Percentiles rank a stretch among this genome's conserved stretches.
Conservation (phyloP, 2,329 filamentous ascomycete species). For the Verruconis gallopava region DNA sequence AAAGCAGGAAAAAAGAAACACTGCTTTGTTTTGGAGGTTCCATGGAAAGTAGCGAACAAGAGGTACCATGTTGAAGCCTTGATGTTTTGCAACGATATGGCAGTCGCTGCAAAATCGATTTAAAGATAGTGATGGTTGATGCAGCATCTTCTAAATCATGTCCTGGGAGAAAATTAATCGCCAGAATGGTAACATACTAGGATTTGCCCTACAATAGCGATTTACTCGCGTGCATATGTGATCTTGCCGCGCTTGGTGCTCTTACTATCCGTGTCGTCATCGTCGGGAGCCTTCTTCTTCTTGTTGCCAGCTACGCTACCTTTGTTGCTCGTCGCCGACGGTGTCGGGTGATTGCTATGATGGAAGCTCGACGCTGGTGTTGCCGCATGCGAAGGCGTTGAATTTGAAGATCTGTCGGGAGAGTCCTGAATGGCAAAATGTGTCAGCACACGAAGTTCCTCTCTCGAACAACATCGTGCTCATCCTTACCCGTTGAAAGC, state of each 20-base stretch:
- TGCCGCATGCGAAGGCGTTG: slow-evolving; percentile 33
- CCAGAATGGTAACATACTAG: no score
- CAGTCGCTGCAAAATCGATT: no score
- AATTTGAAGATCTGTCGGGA: slow-evolving; percentile 25
- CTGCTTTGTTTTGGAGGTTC: no score
- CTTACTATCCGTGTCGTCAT: slow-evolving; percentile 35
- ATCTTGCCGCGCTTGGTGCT: slow-evolving; percentile 36
- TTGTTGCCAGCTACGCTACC: slow-evolving; percentile 20
- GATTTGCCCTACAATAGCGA: no score
- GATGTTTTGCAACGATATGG: no score
- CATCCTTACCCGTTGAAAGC: slow-evolving; percentile 23
- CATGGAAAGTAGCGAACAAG: no score
- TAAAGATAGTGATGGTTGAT: no score
- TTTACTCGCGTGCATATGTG: slow-evolving; percentile 35
- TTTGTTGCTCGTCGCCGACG: slow-evolving; percentile 23
- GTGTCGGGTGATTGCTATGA: slow-evolving; percentile 29
- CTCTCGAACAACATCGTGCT: background rate
- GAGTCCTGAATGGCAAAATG: no score
- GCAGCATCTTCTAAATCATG: no score
- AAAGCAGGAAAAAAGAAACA: no score
- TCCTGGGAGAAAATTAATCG: no score
- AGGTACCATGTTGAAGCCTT: no score
- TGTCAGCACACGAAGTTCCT: background rate
- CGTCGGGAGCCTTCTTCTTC: slow-evolving; percentile 33
- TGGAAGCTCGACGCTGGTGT: slow-evolving; percentile 35